Percentiles rank a stretch among this genome's conserved stretches.
Conservation (phyloP, 2,329 filamentous ascomycete species). For the Neonectria magnoliae region DNA sequence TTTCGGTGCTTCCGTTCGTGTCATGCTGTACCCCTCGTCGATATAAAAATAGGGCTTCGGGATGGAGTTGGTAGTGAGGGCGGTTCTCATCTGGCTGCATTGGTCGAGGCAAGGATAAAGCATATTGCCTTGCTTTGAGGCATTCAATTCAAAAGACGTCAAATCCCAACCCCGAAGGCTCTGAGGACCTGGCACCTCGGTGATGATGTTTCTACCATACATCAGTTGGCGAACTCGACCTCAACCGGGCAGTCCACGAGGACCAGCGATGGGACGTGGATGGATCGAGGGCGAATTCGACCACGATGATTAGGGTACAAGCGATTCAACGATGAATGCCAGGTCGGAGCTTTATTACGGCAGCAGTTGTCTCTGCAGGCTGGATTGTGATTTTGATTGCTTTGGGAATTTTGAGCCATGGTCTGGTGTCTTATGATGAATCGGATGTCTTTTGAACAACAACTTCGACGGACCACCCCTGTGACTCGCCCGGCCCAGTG, state of each 20-base stretch:
- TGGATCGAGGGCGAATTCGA: constrained; percentile 36
- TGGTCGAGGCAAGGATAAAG: constrained; percentile 67
- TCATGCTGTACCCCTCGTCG: constrained; percentile 98
- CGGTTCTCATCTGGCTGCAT: constrained; percentile 70
- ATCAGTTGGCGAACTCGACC: constrained; percentile 40
- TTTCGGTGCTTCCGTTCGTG: constrained; percentile 94
- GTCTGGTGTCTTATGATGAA: constrained; percentile 44
- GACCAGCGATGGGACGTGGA: constrained; percentile 43
- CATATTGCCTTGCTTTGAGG: constrained; percentile 63
- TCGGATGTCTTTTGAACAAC: constrained; percentile 43
- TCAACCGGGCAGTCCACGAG: constrained; percentile 39
- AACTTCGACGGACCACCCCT: constrained; percentile 15
- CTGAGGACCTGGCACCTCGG: constrained; percentile 37
- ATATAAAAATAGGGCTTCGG: constrained; percentile 80
- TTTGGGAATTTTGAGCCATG: constrained; percentile 44
- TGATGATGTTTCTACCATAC: constrained; percentile 38
- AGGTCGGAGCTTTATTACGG: constrained; percentile 44
- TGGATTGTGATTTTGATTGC: constrained; percentile 45
- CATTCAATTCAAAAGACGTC: constrained; percentile 63
- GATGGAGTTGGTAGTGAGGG: constrained; percentile 71
- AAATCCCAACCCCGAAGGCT: constrained; percentile 49
- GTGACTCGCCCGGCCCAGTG: constrained; percentile 1
- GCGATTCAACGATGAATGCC: constrained; percentile 45
- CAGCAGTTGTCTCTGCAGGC: constrained; percentile 40
- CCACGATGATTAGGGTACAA: constrained; percentile 42